Evolutionary conservation across 495 filamentous ascomycete species (phyloP).

Genomic region (Hypomontagnella submonticulosa): DNA sequence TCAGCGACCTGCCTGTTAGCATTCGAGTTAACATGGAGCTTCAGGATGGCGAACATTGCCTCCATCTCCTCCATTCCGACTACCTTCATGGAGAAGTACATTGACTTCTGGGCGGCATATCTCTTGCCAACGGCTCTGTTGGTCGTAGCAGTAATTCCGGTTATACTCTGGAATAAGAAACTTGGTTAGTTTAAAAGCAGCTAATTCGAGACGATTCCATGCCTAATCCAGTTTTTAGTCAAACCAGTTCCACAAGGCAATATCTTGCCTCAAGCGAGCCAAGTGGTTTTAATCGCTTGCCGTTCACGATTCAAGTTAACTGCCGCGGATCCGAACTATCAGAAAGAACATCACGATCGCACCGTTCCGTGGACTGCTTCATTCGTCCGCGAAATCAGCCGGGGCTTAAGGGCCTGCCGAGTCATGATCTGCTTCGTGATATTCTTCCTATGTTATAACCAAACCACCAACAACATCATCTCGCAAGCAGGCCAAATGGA

Average conservation of each 20-base stretch:
- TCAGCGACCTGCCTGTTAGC: too few species aligned
- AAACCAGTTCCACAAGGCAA: constrained; percentile 1
- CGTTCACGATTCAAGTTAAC: not conserved
- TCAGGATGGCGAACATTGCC: constrained; percentile 58
- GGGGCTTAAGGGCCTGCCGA: constrained; percentile 10
- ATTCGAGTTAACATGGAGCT: not conserved
- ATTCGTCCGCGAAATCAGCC: constrained; percentile 6
- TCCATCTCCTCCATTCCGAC: constrained; percentile 57
- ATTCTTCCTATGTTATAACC: constrained; percentile 20
- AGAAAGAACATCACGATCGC: not conserved
- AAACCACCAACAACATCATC: constrained; percentile 14
- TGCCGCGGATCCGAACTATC: not conserved
- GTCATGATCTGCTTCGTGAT: constrained; percentile 12
- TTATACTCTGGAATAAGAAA: not conserved
- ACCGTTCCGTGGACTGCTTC: not conserved
- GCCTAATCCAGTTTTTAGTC: too few species aligned
- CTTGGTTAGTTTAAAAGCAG: constrained; percentile 11
- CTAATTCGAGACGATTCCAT: too few species aligned
- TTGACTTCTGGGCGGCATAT: constrained; percentile 59
- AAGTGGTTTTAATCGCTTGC: not conserved
- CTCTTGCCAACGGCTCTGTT: constrained; percentile 54
- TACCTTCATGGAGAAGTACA: constrained; percentile 54
- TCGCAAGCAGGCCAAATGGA: constrained; percentile 3
- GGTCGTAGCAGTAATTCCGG: constrained; percentile 45
- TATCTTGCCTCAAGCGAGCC: not conserved